Percentiles rank a stretch among this genome's conserved stretches.
Evolutionary conservation across 129 eudicot species (phyloP).

Genomic region (Cynara cardunculus): DNA sequence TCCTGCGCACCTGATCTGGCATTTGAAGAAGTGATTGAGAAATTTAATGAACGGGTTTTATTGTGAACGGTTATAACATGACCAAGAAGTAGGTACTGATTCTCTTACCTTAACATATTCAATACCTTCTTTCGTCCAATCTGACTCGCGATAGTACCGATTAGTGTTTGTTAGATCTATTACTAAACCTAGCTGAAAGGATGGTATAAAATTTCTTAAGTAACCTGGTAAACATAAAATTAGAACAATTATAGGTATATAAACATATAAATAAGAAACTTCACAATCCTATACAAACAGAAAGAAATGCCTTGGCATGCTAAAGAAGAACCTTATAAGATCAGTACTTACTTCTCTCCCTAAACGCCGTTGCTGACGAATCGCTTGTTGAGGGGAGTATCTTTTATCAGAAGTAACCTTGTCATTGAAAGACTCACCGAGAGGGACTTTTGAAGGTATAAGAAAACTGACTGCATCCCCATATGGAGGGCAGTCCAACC

Average conservation of each 20-base stretch:
- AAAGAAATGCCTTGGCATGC: not conserved
- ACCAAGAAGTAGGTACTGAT: not conserved
- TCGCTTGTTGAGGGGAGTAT: slow-evolving; percentile 50
- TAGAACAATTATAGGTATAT: not conserved
- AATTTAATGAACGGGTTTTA: not conserved
- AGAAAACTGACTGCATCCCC: slow-evolving; percentile 43
- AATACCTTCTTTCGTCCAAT: slow-evolving; percentile 53
- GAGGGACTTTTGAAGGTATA: slow-evolving; percentile 65
- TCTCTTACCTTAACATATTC: slow-evolving; percentile 47
- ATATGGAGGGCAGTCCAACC: slow-evolving; percentile 61
- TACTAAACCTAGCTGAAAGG: slow-evolving; percentile 62
- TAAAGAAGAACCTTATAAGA: not conserved
- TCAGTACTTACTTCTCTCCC: slow-evolving; percentile 49
- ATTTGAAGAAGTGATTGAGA: slow-evolving; percentile 1
- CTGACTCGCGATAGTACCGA: slow-evolving; percentile 57
- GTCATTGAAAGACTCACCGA: slow-evolving; percentile 48
- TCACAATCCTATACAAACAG: not conserved
- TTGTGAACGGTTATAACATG: not conserved
- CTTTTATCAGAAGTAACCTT: slow-evolving; percentile 42
- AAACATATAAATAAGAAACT: not conserved
- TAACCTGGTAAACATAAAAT: not conserved
- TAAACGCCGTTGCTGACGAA: slow-evolving; percentile 41
- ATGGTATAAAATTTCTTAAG: not conserved
- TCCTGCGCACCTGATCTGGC: slow-evolving; percentile 63
- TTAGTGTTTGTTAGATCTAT: slow-evolving; percentile 66